Base-by-base conservation (phyloP, 1,139 yeast genomes). In the Debaryomyces nepalensis region DNA sequence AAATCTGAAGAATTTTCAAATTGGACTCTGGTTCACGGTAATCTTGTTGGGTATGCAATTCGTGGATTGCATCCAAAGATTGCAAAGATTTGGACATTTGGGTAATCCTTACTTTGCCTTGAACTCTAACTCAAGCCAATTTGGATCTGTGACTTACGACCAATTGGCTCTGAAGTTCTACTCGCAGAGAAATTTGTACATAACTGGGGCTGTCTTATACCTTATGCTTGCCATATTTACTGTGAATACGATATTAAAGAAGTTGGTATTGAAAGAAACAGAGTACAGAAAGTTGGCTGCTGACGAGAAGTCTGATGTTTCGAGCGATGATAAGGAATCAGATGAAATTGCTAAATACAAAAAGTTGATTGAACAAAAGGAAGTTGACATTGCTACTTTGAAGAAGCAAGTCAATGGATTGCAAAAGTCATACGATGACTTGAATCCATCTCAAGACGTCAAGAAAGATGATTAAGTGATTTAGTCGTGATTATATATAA, bases 141-240 rank as follows among this genome's bases (percentile, higher is more conserved):
- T 24, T 15, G 40, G 47, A 9, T 49, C 51, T 44, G 58, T 68
- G 52, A 60, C 59, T 41, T 60, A 64, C 42, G 78, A 73, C 23
- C 73, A 68, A 56, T 63, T 72, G 57, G 78, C 77, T n/a, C 61
- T 73, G 42, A 79, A 81, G 52, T 84, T 86, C 51, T 83, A 82
- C 53, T 75, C 84, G 34, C 90, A 85, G 59, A 73, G 93, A 55
- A 85, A 85, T 54, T 68, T 84, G 50, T 84, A 85, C 59, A 74
- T 85, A 46, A 76, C 84, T 12, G 91, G 90, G 3, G 87, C 87
- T 5, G 82, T 84, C 3, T 60, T 84, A 49, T 84, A 82, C 59
- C 73, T 82, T 49, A 74, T 70, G 46, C 50, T 81, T 40, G 82
- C 87, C 4, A 80, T 83, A 43, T 73, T 71, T 40, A 82, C 85